Conservation (phyloP, 495 filamentous ascomycete genomes). For the Podospora sp. region DNA sequence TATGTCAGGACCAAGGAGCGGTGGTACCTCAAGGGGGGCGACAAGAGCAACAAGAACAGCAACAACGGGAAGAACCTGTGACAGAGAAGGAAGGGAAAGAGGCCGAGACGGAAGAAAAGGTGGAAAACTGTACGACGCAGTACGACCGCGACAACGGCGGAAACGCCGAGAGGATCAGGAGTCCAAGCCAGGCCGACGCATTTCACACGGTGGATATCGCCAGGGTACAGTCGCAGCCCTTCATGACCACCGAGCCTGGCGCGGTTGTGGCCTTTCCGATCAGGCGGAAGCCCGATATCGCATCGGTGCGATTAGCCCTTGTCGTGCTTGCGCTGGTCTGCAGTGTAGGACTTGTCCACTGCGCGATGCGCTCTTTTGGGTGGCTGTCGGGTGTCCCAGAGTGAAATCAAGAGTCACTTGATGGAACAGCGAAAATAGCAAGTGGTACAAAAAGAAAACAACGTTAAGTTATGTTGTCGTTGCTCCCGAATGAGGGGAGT, state of each 20-base stretch:
- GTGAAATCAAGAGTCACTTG: neutral
- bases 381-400: neutral
- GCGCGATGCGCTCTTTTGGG: neutral
- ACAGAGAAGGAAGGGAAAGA: neutral
- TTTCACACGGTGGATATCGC: slow-evolving; percentile 11
- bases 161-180: neutral
- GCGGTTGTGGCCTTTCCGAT: neutral
- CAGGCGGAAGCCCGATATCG: neutral
- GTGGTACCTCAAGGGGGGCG: neutral
- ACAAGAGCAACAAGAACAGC: neutral
- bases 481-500: slow-evolving; percentile 11
- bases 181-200: no score
- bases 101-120: neutral
- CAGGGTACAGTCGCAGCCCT: neutral
- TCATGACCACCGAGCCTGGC: slow-evolving; percentile 2
- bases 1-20: neutral
- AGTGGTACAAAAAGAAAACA: neutral
- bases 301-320: neutral
- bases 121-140: neutral
- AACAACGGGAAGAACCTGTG: neutral
- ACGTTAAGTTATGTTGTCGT: neutral
- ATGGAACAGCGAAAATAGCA: neutral
- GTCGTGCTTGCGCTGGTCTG: slow-evolving; percentile 8
- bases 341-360: slow-evolving; percentile 6
- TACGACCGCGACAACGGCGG: neutral